phyloP scores from a whole-genome alignment of 2,329 filamentous ascomycete species.

The Alternaria sp. region DNA sequence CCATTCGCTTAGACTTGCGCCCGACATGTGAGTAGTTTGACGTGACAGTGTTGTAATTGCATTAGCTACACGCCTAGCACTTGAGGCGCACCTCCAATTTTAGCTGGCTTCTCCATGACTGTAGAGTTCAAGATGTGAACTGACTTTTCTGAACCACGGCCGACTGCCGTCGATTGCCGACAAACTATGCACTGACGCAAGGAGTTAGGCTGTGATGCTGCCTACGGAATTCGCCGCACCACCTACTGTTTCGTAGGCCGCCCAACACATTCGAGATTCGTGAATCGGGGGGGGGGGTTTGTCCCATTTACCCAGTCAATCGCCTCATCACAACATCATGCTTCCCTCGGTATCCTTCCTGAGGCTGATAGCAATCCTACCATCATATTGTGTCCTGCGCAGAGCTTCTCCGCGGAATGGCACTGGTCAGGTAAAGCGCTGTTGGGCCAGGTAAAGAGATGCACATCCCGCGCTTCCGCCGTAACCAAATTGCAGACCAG shows the following conservation, averaged over 20 bases:
- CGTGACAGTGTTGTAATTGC: constrained; percentile 1
- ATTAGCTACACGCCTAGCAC: constrained; percentile 1
- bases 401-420: constrained; percentile 21
- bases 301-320: constrained; percentile 3
- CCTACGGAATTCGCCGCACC: constrained; percentile 6
- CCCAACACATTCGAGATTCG: constrained; percentile 12
- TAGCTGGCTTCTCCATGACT: constrained; percentile 2
- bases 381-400: constrained; percentile 1
- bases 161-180: constrained; percentile 14
- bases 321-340: not conserved
- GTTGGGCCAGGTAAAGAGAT: constrained; percentile 16
- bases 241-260: constrained; percentile 17
- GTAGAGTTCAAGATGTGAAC: constrained; percentile 5
- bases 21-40: constrained; percentile 2
- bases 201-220: constrained; percentile 10
- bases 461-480: constrained; percentile 24
- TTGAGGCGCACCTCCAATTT: not conserved
- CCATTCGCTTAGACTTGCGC: constrained; percentile 8
- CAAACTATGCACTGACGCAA: constrained; percentile 11
- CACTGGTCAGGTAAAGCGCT: constrained; percentile 6
- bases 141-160: constrained; percentile 8
- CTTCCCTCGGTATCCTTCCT: not conserved
- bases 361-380: constrained; percentile 9
- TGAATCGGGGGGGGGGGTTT: too few species aligned
- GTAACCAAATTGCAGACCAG: constrained; percentile 22